These are phyloP conservation scores for Pyrus hybrid DNA, from an alignment of 331 rosid genomes.

Conservation along the genomic window DNA sequence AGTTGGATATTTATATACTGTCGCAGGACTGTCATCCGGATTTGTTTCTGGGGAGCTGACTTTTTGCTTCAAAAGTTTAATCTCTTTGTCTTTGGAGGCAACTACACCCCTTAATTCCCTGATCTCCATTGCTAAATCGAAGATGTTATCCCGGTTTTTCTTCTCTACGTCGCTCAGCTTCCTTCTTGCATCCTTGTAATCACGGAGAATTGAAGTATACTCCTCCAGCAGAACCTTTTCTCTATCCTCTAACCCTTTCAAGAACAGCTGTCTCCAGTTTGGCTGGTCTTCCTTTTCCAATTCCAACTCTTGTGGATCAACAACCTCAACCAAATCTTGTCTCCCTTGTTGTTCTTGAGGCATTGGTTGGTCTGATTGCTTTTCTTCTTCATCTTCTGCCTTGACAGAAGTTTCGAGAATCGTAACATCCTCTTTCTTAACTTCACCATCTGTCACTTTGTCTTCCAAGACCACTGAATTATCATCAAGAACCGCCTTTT, in stretches of 20 bases:
- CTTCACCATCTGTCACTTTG: conserved; percentile 14
- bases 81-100: conserved; percentile 49
- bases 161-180: conserved; percentile 55
- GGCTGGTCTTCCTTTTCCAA: conserved; percentile 38
- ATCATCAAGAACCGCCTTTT: background rate
- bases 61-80: conserved; percentile 46
- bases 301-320: conserved; percentile 22
- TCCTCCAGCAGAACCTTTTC: conserved; percentile 64
- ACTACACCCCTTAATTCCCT: conserved; percentile 52
- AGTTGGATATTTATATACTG: conserved; percentile 40
- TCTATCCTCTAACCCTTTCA: conserved; percentile 56
- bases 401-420: background rate
- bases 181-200: conserved; percentile 57
- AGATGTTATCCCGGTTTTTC: conserved; percentile 60
- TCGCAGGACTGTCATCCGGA: conserved; percentile 31
- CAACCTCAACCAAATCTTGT: conserved; percentile 28
- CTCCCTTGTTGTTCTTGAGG: conserved; percentile 11
- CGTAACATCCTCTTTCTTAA: conserved; percentile 18
- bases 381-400: conserved; percentile 21
- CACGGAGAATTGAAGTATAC: conserved; percentile 55
- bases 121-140: conserved; percentile 55
- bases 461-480: conserved; percentile 15
- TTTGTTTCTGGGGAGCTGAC: conserved; percentile 19
- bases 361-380: conserved; percentile 10
- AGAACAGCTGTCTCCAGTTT: conserved; percentile 51